Conservation (phyloP, 129 eudicot genomes). For the Kitagawia praeruptora region DNA sequence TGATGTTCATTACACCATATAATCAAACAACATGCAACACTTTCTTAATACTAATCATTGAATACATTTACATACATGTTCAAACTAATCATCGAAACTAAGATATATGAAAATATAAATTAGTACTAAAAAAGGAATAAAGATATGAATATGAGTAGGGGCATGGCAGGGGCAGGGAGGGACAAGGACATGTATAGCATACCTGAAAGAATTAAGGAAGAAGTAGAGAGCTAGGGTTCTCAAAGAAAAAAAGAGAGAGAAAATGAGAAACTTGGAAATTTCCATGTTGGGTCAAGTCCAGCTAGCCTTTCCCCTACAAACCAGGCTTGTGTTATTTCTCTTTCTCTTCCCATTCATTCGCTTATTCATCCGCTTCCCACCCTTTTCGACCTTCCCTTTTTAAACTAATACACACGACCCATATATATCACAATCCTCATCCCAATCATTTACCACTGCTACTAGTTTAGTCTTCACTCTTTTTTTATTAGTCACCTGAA, state of each 20-base stretch:
- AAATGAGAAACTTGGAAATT: not conserved
- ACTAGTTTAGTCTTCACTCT: too few species aligned
- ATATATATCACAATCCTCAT: too few species aligned
- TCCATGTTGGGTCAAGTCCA: not conserved
- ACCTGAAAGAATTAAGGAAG: constrained; percentile 16
- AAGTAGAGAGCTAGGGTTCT: not conserved
- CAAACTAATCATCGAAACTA: too few species aligned
- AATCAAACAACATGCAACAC: not conserved
- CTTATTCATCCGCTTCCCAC: constrained; percentile 3
- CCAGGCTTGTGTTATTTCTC: not conserved
- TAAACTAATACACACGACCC: not conserved
- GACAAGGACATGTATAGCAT: not conserved
- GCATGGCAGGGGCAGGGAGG: too few species aligned
- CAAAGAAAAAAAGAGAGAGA: constrained; percentile 10
- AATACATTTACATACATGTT: too few species aligned
- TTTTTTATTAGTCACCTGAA: too few species aligned
- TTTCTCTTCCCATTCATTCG: not conserved
- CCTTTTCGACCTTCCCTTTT: constrained; percentile 1
- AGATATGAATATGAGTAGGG: too few species aligned
- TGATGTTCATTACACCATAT: not conserved
- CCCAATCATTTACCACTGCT: too few species aligned
- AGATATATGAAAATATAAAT: too few species aligned
- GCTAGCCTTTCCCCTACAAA: not conserved
- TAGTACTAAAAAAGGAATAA: not conserved
- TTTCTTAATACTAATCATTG: too few species aligned